Base-by-base conservation (phyloP, 1,284 basidiomycete genomes). In the Athelia psychrophila region DNA sequence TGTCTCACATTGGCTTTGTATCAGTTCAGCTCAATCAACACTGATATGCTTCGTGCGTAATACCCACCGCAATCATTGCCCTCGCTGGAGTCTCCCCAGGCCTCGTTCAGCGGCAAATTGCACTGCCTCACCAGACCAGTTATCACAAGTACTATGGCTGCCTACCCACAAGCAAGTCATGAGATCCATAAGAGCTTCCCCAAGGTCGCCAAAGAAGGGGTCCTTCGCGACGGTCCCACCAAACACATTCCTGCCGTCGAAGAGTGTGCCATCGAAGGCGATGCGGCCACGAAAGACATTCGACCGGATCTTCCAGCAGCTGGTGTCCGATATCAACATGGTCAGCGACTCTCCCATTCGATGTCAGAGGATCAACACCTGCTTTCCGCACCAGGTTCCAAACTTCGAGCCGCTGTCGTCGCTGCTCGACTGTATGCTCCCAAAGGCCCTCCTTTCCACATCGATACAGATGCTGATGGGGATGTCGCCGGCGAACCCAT, bases 401-500 rank as follows among this genome's bases (percentile, higher is more conserved):
- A n/a, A 49, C 51, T 47, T 57, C 13, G 35, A 59, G 3, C 15
- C 32, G 20, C 33, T 60, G n/a, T 15, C 57, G 0, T 44, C 42
- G 40, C 23, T 55, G 4, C 52, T 63, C 2, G 59, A 60, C 19
- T 2, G 22, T 1, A 50, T 63, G 36, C 36, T 60, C 8, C 25
- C 51, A 27, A 42, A 33, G 48, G 56, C 12, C 61, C 59, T 18
- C 30, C 30, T 2, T 62, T 49, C 47, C 48, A 56, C 47, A 52
- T 52, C 9, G 56, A 52, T 2, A 48, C 15, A 27, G 40, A 56
- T 33, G 52, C n/a, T 3, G 44, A 59, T 18, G 60, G 61, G 10
- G 48, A 22, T 2, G 16, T 47, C 12, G 58, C 56, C 23, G 57
- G 48, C 49, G 58, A 62, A 49, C 54, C 62, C 4, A 47, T 63